phyloP scores from a whole-genome alignment of 2,329 filamentous ascomycete species.

The Aspergillus sp. region DNA sequence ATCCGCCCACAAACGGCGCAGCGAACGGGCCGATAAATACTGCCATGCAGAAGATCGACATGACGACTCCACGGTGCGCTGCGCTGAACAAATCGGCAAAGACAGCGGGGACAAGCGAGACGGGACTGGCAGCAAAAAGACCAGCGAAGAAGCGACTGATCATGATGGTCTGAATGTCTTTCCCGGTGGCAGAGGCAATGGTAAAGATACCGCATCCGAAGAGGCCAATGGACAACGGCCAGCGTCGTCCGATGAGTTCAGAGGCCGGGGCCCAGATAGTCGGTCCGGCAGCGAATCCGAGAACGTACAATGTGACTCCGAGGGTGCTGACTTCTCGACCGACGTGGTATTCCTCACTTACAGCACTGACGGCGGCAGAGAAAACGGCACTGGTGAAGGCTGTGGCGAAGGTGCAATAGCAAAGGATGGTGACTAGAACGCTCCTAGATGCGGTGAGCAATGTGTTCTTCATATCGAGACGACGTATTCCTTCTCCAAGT shows the following conservation, averaged over 20 bases:
- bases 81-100: conserved; percentile 55
- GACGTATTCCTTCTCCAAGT: background rate
- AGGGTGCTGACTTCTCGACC: conserved; percentile 47
- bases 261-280: conserved; percentile 64
- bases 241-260: conserved; percentile 61
- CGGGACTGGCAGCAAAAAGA: conserved; percentile 47
- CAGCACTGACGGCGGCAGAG: conserved; percentile 60
- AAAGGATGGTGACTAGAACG: conserved; percentile 26
- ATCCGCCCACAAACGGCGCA: conserved; percentile 55
- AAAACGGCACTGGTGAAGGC: conserved; percentile 65
- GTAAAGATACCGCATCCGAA: conserved; percentile 49
- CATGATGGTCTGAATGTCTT: conserved; percentile 46
- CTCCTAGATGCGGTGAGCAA: conserved; percentile 10
- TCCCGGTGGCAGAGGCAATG: conserved; percentile 46
- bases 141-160: conserved; percentile 51
- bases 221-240: conserved; percentile 51
- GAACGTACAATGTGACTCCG: conserved; percentile 52
- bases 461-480: background rate
- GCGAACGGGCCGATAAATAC: conserved; percentile 53
- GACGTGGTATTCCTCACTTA: conserved; percentile 54
- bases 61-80: conserved; percentile 43
- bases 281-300: conserved; percentile 61
- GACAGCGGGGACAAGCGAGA: conserved; percentile 48
- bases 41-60: conserved; percentile 54
- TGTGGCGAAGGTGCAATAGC: conserved; percentile 53